phyloP scores from a whole-genome alignment of 495 filamentous ascomycete species.

The Podospora pseudoanserina region DNA sequence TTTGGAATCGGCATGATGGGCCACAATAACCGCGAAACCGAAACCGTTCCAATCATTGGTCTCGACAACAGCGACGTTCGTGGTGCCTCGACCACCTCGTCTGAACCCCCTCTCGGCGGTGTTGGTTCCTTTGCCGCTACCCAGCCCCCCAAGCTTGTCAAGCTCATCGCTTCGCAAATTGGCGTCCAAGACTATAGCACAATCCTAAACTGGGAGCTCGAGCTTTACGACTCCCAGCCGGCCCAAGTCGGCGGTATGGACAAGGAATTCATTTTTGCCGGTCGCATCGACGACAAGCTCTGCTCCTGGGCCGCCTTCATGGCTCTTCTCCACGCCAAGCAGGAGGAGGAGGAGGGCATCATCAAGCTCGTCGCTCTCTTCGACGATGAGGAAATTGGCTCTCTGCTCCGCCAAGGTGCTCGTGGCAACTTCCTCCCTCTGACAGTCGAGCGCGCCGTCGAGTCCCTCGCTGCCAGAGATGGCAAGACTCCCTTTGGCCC shows the following conservation, averaged over 20 bases:
- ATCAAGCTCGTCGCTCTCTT: constrained; percentile 89
- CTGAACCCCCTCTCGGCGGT: constrained; percentile 40
- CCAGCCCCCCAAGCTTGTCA: constrained; percentile 80
- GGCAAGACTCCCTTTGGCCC: constrained; percentile 46
- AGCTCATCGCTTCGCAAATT: constrained; percentile 72
- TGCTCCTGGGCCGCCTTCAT: constrained; percentile 91
- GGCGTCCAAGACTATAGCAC: constrained; percentile 61
- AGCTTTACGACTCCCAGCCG: constrained; percentile 88
- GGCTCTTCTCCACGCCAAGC: constrained; percentile 68
- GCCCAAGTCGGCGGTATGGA: constrained; percentile 80
- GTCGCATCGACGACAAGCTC: constrained; percentile 94
- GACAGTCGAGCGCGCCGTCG: constrained; percentile 74
- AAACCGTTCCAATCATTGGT: constrained; percentile 91
- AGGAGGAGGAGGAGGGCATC: constrained; percentile 48
- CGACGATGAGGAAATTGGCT: constrained; percentile 95
- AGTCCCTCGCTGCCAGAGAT: constrained; percentile 51
- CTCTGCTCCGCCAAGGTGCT: constrained; percentile 83
- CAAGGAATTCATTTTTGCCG: constrained; percentile 92
- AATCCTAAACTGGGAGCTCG: constrained; percentile 96
- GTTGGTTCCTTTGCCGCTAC: constrained; percentile 67
- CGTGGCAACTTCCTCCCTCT: constrained; percentile 79
- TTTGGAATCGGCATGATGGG: constrained; percentile 79
- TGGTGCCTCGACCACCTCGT: constrained; percentile 26
- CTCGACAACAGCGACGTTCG: constrained; percentile 67
- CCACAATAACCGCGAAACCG: constrained; percentile 82